Conservation (phyloP, 768 basidiomycete species). For the Cantharellus cinnabarinus region DNA sequence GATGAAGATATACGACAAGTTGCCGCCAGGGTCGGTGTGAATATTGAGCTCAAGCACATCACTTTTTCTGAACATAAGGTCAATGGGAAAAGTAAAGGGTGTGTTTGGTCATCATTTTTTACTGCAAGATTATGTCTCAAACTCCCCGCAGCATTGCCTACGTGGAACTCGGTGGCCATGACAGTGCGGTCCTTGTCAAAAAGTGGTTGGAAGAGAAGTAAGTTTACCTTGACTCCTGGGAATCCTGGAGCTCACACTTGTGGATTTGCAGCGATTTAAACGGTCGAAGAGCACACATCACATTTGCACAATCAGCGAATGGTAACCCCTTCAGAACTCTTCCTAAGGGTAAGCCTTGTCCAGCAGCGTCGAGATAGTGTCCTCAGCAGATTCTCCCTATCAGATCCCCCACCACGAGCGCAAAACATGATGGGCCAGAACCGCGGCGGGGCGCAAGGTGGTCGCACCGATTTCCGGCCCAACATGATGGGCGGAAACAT, state of each 20-base stretch:
- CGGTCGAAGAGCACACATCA: constrained; percentile 58
- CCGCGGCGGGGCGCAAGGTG: neutral
- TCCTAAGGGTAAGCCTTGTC: constrained; percentile 48
- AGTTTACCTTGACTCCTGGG: constrained; percentile 1
- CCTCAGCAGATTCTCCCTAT: neutral
- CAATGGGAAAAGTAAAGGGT: constrained; percentile 99
- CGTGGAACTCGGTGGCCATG: constrained; percentile 50
- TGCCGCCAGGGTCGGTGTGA: constrained; percentile 45
- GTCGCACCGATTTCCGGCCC: neutral
- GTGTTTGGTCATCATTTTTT: constrained; percentile 14
- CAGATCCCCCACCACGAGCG: neutral
- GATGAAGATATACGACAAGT: constrained; percentile 81
- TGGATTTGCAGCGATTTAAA: constrained; percentile 57
- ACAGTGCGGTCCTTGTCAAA: constrained; percentile 49
- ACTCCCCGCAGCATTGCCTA: constrained; percentile 49
- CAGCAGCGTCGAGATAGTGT: neutral
- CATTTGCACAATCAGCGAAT: constrained; percentile 46
- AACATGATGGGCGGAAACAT: neutral
- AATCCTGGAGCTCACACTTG: neutral
- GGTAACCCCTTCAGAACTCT: constrained; percentile 88
- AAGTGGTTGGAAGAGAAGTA: constrained; percentile 73
- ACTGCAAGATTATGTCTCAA: neutral
- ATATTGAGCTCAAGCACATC: constrained; percentile 67
- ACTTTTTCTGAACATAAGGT: constrained; percentile 98
- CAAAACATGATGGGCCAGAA: neutral